phyloP scores from a whole-genome alignment of 352 stramenopile genomes.

The Pythium utonaiense region DNA sequence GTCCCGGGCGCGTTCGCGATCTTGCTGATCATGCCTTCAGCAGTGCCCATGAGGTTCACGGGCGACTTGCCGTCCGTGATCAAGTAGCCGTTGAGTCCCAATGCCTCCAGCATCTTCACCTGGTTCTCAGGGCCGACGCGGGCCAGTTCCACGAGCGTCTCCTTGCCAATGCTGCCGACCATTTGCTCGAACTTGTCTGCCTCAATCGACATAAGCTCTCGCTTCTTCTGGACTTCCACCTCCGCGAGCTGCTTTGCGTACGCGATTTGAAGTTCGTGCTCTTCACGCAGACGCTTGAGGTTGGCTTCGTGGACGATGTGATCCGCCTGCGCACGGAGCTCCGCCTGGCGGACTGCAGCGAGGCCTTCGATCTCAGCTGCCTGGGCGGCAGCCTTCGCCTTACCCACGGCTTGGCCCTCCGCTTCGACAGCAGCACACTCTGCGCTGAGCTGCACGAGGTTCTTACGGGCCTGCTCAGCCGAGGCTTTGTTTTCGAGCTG shows the following conservation, averaged over 20 bases:
- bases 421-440: conserved; percentile 70
- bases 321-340: conserved; percentile 60
- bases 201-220: conserved; percentile 74
- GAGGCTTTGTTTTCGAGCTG: conserved; percentile 77
- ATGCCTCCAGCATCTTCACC: conserved; percentile 70
- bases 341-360: conserved; percentile 64
- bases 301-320: conserved; percentile 66
- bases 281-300: conserved; percentile 48
- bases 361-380: conserved; percentile 72
- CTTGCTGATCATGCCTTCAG: conserved; percentile 67
- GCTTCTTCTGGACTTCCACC: conserved; percentile 72
- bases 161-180: conserved; percentile 66
- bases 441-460: conserved; percentile 66
- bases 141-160: conserved; percentile 73
- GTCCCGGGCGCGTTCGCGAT: conserved; percentile 43
- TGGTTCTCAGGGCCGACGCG: conserved; percentile 69
- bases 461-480: conserved; percentile 69
- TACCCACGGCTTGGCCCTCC: conserved; percentile 58
- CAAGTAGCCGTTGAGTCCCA: conserved; percentile 78
- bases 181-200: conserved; percentile 82
- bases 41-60: conserved; percentile 72
- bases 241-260: conserved; percentile 61
- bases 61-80: conserved; percentile 83
- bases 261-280: conserved; percentile 53
- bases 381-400: conserved; percentile 53